phyloP scores from a whole-genome alignment of 495 filamentous ascomycete genomes.

The Staphylotrichum tortipilum region DNA sequence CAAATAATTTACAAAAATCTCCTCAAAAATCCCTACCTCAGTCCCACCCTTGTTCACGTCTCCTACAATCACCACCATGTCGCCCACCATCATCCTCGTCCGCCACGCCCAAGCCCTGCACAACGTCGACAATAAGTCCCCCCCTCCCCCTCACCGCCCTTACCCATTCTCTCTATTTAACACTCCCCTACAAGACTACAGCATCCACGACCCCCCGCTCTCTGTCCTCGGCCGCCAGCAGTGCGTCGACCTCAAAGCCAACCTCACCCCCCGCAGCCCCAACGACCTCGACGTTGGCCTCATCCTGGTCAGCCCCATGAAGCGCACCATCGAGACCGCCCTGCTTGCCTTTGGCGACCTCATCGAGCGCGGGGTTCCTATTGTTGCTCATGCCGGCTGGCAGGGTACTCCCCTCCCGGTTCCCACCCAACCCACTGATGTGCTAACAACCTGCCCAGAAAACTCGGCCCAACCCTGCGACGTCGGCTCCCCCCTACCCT shows the following conservation, averaged over 20 bases:
- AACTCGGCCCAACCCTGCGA: slow-evolving; percentile 51
- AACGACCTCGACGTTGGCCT: slow-evolving; percentile 43
- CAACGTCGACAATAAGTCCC: slow-evolving; percentile 38
- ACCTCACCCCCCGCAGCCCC: slow-evolving; percentile 37
- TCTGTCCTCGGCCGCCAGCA: slow-evolving; percentile 47
- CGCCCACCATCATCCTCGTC: slow-evolving; percentile 51
- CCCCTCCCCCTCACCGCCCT: slow-evolving; percentile 11
- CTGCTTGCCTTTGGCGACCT: slow-evolving; percentile 42
- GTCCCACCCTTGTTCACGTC: background rate
- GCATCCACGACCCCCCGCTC: slow-evolving; percentile 46
- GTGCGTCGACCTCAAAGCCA: slow-evolving; percentile 38
- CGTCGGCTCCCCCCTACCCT: slow-evolving; percentile 37
- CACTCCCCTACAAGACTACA: slow-evolving; percentile 38
- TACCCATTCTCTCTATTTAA: slow-evolving; percentile 12
- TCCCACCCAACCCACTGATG: background rate
- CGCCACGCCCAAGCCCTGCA: slow-evolving; percentile 52
- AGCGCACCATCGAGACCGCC: slow-evolving; percentile 50
- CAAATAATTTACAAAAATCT: background rate
- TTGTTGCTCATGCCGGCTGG: slow-evolving; percentile 46
- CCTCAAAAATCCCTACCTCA: background rate
- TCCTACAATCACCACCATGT: slow-evolving; percentile 29
- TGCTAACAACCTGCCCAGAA: slow-evolving; percentile 27
- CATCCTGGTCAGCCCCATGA: slow-evolving; percentile 51
- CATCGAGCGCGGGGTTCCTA: slow-evolving; percentile 42
- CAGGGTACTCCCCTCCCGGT: slow-evolving; percentile 28